phyloP scores from a whole-genome alignment of 2,329 filamentous ascomycete species.

The Xylaria sp. region DNA sequence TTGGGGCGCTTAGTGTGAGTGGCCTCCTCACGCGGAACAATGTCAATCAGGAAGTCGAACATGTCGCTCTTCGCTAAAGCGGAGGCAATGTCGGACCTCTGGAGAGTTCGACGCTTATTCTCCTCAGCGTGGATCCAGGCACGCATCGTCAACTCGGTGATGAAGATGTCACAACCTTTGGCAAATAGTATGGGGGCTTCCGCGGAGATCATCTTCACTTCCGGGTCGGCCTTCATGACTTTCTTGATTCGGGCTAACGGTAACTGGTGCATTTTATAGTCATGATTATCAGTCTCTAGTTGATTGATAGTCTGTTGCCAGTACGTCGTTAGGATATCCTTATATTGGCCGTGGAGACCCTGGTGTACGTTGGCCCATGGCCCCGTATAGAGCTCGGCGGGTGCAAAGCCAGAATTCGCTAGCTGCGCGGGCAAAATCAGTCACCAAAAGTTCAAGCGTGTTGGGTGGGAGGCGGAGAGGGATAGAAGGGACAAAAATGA shows the following conservation, averaged over 20 bases:
- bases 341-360: constrained; percentile 90
- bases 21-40: constrained; percentile 95
- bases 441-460: constrained; percentile 26
- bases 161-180: constrained; percentile 99
- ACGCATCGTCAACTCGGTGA: constrained; percentile 98
- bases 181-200: constrained; percentile 98
- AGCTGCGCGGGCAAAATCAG: constrained; percentile 66
- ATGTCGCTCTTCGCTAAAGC: constrained; percentile 98
- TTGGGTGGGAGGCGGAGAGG: constrained; percentile 19
- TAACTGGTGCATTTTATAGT: constrained; percentile 98
- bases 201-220: constrained; percentile 99
- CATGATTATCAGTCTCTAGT: constrained; percentile 92
- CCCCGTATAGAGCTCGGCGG: constrained; percentile 92
- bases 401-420: constrained; percentile 85
- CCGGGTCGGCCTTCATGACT: constrained; percentile 99
- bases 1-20: constrained; percentile 82
- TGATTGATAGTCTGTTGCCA: constrained; percentile 99
- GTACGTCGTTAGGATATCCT: constrained; percentile 97
- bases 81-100: constrained; percentile 95
- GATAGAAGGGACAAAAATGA: constrained; percentile 3
- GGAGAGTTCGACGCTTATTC: constrained; percentile 95
- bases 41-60: constrained; percentile 99
- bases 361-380: constrained; percentile 98
- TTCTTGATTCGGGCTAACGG: constrained; percentile 99
- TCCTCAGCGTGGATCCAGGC: constrained; percentile 99